phyloP scores from a whole-genome alignment of 768 basidiomycete genomes.

The Naematelia aurantialba region DNA sequence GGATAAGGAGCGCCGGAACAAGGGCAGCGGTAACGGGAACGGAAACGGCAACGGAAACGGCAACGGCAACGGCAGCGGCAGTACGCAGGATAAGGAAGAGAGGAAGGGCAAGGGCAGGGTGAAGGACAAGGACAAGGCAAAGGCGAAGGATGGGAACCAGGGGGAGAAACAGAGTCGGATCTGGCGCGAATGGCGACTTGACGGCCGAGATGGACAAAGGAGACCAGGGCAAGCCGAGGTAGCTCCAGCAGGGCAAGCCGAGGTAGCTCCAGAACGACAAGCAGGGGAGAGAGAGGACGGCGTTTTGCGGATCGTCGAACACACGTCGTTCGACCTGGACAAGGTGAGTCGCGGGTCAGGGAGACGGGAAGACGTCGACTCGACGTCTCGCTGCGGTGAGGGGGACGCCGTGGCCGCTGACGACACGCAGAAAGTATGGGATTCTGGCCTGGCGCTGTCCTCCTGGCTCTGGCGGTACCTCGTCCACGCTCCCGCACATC shows the following conservation, averaged over 20 bases:
- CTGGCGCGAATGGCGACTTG: constrained; percentile 26
- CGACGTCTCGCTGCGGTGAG: not conserved
- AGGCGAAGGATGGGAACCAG: constrained; percentile 33
- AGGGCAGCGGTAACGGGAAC: constrained; percentile 49
- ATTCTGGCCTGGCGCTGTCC: constrained; percentile 81
- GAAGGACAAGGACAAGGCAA: constrained; percentile 17
- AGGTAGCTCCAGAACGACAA: too few species aligned
- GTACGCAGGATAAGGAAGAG: constrained; percentile 39
- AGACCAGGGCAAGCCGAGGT: too few species aligned
- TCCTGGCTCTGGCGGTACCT: constrained; percentile 60
- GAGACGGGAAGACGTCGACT: too few species aligned
- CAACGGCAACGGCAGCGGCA: constrained; percentile 4
- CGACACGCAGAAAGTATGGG: constrained; percentile 93
- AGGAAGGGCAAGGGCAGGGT: constrained; percentile 3
- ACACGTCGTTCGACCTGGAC: constrained; percentile 86
- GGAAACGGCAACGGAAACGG: constrained; percentile 55
- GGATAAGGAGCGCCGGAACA: not conserved
- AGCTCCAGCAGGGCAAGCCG: too few species aligned
- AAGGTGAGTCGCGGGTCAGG: constrained; percentile 64
- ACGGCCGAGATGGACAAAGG: too few species aligned
- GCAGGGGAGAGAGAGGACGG: not conserved
- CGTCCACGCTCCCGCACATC: not conserved
- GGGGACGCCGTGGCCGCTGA: constrained; percentile 1
- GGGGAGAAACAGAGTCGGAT: constrained; percentile 29
- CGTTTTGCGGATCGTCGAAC: constrained; percentile 62